These are phyloP conservation scores for Penicillium sp. DNA, from an alignment of 2,329 filamentous ascomycete species.

Conservation along the genomic window DNA sequence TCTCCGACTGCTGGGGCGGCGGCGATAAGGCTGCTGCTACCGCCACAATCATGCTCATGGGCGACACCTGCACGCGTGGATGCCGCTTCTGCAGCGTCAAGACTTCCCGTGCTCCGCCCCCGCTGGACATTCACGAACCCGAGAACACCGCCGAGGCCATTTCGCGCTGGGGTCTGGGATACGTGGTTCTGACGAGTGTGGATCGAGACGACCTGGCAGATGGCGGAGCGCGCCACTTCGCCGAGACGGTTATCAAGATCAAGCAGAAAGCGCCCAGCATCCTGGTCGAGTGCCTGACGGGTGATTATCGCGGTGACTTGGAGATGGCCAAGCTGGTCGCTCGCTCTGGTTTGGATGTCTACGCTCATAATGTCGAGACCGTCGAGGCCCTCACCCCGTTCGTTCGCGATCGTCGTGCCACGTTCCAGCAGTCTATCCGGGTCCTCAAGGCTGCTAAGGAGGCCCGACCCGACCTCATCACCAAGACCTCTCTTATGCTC, in stretches of 20 bases:
- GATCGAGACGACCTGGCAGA: slow-evolving; percentile 91
- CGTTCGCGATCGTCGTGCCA: slow-evolving; percentile 85
- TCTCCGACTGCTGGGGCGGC: slow-evolving; percentile 97
- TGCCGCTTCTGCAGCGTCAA: slow-evolving; percentile 98
- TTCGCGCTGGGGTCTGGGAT: slow-evolving; percentile 87
- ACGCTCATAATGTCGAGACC: slow-evolving; percentile 96
- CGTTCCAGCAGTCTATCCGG: slow-evolving; percentile 77
- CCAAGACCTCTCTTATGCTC: slow-evolving; percentile 98
- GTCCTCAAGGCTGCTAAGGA: slow-evolving; percentile 82
- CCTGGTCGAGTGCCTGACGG: slow-evolving; percentile 55
- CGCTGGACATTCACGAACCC: slow-evolving; percentile 91
- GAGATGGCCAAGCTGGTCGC: slow-evolving; percentile 87
- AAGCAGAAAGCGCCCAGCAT: slow-evolving; percentile 66
- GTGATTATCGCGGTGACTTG: slow-evolving; percentile 80
- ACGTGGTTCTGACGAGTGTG: slow-evolving; percentile 90
- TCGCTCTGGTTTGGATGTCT: slow-evolving; percentile 86
- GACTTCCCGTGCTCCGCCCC: slow-evolving; percentile 71
- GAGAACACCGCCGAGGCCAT: slow-evolving; percentile 95
- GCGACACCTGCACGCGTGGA: slow-evolving; percentile 93
- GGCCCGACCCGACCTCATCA: slow-evolving; percentile 74
- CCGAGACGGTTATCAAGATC: slow-evolving; percentile 90
- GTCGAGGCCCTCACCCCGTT: slow-evolving; percentile 85
- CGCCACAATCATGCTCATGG: slow-evolving; percentile 99
- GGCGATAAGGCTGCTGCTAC: slow-evolving; percentile 84
- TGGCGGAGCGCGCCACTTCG: slow-evolving; percentile 84